Base-by-base conservation (phyloP, 352 stramenopile genomes). In the Globisporangium sylvaticum region DNA sequence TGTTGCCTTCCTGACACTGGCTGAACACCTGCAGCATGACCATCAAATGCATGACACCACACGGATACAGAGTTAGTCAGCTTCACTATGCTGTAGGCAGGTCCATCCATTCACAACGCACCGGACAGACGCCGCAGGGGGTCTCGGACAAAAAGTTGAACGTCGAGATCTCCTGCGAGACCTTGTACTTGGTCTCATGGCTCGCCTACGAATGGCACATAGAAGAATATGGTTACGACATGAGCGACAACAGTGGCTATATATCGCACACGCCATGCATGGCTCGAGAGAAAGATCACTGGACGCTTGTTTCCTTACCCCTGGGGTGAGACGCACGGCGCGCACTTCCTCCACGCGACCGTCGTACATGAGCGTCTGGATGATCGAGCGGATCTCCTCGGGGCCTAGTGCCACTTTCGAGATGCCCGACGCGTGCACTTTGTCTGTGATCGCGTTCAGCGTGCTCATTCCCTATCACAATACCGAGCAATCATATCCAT, bases 341-440 rank as follows among this genome's bases (percentile, higher is more conserved):
- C 85, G 87, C 56, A 97, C 89, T 91, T 97, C 88, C 67, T 97
- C 89, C 24, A 97, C 83, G 44, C 86, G 88, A 39, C 87, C 87
- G 58, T 98, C 92, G 78, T 97, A 97, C 76, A 97, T 96, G 65
- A 98, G 86, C 57, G 86, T 97, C 72, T 96, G 92, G 64, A 98
- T 92, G 67, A 98, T 97, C 54, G 87, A 94, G 58, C 89, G 79
- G 57, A 98, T 95, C 73, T 97, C 90, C 39, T 97, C 92, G 2
- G 83, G 83, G 4, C 91, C 88, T 14, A 98, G 78, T 42, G 94
- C 92, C 55, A 98, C 89, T 77, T 97, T 96, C 64, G 83, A 94
- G 68, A 95, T 96, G 22, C 88, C 88, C n/a, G 87, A 95, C 12
- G 88, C 87, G 62, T 96, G 88, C 64, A 96, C 88, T 57, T 96